These are phyloP conservation scores for Colletotrichum lupini DNA, from an alignment of 2,329 filamentous ascomycete genomes.

Conservation along the genomic window DNA sequence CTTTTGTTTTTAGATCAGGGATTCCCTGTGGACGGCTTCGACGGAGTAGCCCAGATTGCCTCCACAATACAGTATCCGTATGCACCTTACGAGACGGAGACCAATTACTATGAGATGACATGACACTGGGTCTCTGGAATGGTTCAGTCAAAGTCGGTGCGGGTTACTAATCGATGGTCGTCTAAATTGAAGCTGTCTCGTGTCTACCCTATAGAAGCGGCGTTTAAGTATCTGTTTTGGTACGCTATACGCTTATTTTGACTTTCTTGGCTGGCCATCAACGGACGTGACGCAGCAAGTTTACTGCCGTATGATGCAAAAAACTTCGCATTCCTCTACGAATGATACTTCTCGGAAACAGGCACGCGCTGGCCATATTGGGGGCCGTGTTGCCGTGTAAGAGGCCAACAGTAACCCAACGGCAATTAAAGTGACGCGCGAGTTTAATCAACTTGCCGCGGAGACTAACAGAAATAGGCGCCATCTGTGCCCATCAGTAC, in stretches of 20 bases:
- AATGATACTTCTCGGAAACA: not conserved
- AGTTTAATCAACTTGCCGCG: constrained; percentile 1
- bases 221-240: not conserved
- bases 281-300: not conserved
- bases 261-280: not conserved
- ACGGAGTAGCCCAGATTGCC: too few relatives aligned
- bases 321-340: not conserved
- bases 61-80: too few relatives aligned
- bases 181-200: not conserved
- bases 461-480: not conserved
- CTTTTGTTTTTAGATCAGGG: not conserved
- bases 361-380: not conserved
- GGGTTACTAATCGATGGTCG: not conserved
- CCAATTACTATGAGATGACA: not conserved
- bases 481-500: not conserved
- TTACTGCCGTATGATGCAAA: not conserved
- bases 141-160: not conserved
- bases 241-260: not conserved
- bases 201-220: not conserved
- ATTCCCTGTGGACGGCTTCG: not conserved
- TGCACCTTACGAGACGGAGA: not conserved
- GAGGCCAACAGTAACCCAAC: not conserved
- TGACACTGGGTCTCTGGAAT: not conserved
- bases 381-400: not conserved
- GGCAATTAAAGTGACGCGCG: not conserved